Conservation (phyloP, 2,329 filamentous ascomycete species). For the Claviceps sp. region DNA sequence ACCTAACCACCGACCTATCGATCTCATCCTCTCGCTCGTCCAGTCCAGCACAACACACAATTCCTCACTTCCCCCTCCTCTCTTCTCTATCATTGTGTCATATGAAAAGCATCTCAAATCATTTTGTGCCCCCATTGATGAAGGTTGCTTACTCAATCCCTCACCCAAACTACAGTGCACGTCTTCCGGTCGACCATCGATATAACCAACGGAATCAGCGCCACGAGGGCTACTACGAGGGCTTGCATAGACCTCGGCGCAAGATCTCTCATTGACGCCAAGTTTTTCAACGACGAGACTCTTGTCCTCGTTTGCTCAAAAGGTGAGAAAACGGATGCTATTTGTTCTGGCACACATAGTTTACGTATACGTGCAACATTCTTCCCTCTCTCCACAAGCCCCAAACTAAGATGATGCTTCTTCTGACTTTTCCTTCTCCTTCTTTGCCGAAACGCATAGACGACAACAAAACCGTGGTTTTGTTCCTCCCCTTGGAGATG, state of each 20-base stretch:
- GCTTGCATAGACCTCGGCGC: slow-evolving; percentile 28
- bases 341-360: neutral
- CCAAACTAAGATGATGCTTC: neutral
- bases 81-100: neutral
- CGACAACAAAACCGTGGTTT: slow-evolving; percentile 15
- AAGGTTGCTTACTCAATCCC: neutral
- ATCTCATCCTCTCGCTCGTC: neutral
- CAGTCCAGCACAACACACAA: neutral
- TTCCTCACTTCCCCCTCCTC: neutral
- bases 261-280: slow-evolving; percentile 44
- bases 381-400: neutral
- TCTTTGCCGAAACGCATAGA: slow-evolving; percentile 1
- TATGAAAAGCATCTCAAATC: neutral
- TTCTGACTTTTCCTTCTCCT: neutral
- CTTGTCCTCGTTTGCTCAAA: slow-evolving; percentile 45
- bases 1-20: neutral
- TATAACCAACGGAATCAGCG: slow-evolving; percentile 47
- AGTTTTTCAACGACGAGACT: slow-evolving; percentile 50
- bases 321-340: slow-evolving; percentile 15
- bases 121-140: neutral
- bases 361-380: neutral
- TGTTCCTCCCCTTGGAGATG: slow-evolving; percentile 24
- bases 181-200: slow-evolving; percentile 40
- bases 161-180: slow-evolving; percentile 30
- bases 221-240: slow-evolving; percentile 23